A percentile compares a stretch with the other conserved stretches of the same genome.
phyloP scores from a whole-genome alignment of 1,284 basidiomycete species.

The Papiliotrema laurentii region DNA sequence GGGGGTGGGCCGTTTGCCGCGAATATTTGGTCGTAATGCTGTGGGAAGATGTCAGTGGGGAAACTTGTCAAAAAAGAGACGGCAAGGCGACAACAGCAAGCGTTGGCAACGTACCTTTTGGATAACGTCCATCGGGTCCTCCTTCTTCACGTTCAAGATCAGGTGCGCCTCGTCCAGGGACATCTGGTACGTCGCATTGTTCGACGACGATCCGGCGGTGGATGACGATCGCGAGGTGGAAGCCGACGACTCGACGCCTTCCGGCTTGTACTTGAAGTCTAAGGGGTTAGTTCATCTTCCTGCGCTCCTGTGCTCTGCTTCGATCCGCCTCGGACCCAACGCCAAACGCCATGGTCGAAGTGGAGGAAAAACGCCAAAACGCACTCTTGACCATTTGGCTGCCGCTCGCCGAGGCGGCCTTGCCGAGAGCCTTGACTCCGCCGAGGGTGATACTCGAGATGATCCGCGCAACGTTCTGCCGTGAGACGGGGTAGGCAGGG shows the following conservation, averaged over 20 bases:
- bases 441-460: not conserved
- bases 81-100: not conserved
- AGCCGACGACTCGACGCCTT: constrained; percentile 38
- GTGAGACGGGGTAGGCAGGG: too few relatives aligned
- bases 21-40: constrained; percentile 94
- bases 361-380: not conserved
- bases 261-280: constrained; percentile 78
- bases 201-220: constrained; percentile 43
- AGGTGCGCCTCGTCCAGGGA: constrained; percentile 91
- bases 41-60: constrained; percentile 1
- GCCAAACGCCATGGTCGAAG: not conserved
- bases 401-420: constrained; percentile 85
- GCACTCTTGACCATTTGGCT: constrained; percentile 87
- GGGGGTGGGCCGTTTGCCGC: constrained; percentile 68
- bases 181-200: constrained; percentile 73
- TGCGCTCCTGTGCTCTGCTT: not conserved
- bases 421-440: constrained; percentile 58
- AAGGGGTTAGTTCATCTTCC: constrained; percentile 1
- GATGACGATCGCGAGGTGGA: constrained; percentile 25
- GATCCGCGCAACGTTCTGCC: constrained; percentile 1
- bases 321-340: not conserved
- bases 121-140: constrained; percentile 63
- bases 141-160: constrained; percentile 85
- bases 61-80: not conserved
- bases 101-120: constrained; percentile 56